Evolutionary conservation across 495 filamentous ascomycete genomes (phyloP), one percentile per base, ranked within the genome.

Genomic region (Penicillium argentinense): DNA sequence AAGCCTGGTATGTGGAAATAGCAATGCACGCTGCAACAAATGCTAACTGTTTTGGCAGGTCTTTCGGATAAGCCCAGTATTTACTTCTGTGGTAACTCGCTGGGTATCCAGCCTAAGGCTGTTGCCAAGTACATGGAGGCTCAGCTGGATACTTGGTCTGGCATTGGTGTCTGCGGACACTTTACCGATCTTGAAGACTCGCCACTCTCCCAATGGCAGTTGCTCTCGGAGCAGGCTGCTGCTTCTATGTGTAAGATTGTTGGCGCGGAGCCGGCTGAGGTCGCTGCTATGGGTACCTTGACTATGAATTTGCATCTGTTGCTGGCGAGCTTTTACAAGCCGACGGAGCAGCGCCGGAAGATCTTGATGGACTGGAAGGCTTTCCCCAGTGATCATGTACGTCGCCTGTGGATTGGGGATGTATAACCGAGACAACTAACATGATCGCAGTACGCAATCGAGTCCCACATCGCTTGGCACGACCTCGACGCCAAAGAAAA

Each of bases 61-160:
- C 60, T 76, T 23, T 76, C 69, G 6, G 23, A 60, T 13, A 62
- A 75, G 47, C 64, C 53, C 77, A 82, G 72, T 40, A 86, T 88
- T 47, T 97, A 98, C 63, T 81, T 98, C 47, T 95, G 90, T 59
- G 93, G 93, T 5, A 96, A 98, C 70, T 98, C 93, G 13, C 78
- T 98, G 12, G 93, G 93, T 36, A 77, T 95, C 38, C 93, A 97
- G 65, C 93, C 93, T 16, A 83, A 82, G 56, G 73, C 81, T 30
- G 91, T 85, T 0, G 68, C 78, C 26, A 71, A 78, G 14, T 86
- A 88, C 51, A 75, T 98, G 58, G 74, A 82, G 39, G 81, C 85
- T 40, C 89, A 96, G 61, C 80, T 98, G 40, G 72, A 78, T 37
- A 91, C 89, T 19, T 98, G 93, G 93, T 83, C 87, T 2, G 86